Evolutionary conservation across 2,329 filamentous ascomycete genomes (phyloP), one percentile per base, ranked within the genome.

Genomic region (Huntiella moniliformis): DNA sequence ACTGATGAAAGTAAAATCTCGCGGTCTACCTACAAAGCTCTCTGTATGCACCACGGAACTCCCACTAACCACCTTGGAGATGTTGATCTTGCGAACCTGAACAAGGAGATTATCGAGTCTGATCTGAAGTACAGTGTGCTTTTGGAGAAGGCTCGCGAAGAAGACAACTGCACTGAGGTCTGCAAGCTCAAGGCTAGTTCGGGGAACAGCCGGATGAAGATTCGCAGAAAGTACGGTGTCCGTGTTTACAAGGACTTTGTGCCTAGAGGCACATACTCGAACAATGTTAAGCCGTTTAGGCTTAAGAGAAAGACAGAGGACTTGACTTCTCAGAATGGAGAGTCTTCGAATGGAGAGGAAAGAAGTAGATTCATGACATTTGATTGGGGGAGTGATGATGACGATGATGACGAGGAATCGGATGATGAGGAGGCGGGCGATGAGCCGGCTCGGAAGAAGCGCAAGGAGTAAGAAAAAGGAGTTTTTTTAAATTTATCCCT

Each of bases 141-240:
- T n/a, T 44, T 48, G 12, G 31, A 31, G 1, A 4, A 17, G 12
- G 36, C 42, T 17, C 4, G 31, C 1, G 12, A 10, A 16, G 28
- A 15, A 31, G 18, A 18, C 5, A 31, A 44, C 7, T 51, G 58
- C 54, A 42, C 59, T 51, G 49, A 51, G 40, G 43, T 73, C 0
- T 60, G 63, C 0, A 64, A 59, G 7, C 53, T 74, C 1, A 66
- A 66, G 35, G 74, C 74, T 51, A 64, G 64, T 3, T 71, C 68
- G 52, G 67, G 67, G 37, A 73, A 69, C 2, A 73, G 70, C 47
- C 70, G 73, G 54, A 73, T 68, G 45, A 63, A 63, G n/a, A 67
- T 72, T 3, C 65, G 72, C 10, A 74, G 72, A 54, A 73, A 67
- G 50, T 74, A 67, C 50, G 71, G 71, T 13, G 69, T 76, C 31